Conservation (phyloP, 768 basidiomycete species). For the Leucogyrophana mollusca region DNA sequence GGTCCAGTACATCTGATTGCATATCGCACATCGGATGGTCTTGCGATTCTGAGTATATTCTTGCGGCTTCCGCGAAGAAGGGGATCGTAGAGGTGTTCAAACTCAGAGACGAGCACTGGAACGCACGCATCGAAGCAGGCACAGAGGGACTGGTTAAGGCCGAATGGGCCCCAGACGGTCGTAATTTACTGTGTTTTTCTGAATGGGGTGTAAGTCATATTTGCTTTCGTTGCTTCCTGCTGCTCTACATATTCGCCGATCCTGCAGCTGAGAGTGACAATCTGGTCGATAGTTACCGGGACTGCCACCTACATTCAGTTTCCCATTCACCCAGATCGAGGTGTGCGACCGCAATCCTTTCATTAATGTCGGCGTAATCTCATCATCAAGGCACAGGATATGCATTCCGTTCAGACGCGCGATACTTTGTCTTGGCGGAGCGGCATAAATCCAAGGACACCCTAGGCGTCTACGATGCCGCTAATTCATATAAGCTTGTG, state of each 20-base stretch:
- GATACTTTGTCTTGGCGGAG: conserved; percentile 85
- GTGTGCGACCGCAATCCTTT: conserved; percentile 36
- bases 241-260: conserved; percentile 5
- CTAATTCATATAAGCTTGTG: conserved; percentile 67
- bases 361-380: neutral
- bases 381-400: conserved; percentile 48
- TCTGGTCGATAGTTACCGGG: conserved; percentile 81
- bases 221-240: conserved; percentile 1
- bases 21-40: conserved; percentile 87
- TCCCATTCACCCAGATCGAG: conserved; percentile 79
- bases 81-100: conserved; percentile 78
- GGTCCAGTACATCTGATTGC: conserved; percentile 16
- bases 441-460: conserved; percentile 89
- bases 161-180: conserved; percentile 89
- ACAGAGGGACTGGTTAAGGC: conserved; percentile 83
- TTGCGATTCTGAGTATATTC: conserved; percentile 81
- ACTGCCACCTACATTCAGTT: conserved; percentile 82
- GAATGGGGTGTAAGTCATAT: conserved; percentile 81
- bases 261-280: conserved; percentile 73
- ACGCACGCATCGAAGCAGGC: conserved; percentile 74
- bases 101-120: conserved; percentile 77
- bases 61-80: conserved; percentile 73
- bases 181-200: conserved; percentile 84
- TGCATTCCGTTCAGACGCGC: conserved; percentile 75
- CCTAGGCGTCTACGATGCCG: conserved; percentile 78